phyloP scores from a whole-genome alignment of 305 asterid species.

The Ajuga reptans region DNA sequence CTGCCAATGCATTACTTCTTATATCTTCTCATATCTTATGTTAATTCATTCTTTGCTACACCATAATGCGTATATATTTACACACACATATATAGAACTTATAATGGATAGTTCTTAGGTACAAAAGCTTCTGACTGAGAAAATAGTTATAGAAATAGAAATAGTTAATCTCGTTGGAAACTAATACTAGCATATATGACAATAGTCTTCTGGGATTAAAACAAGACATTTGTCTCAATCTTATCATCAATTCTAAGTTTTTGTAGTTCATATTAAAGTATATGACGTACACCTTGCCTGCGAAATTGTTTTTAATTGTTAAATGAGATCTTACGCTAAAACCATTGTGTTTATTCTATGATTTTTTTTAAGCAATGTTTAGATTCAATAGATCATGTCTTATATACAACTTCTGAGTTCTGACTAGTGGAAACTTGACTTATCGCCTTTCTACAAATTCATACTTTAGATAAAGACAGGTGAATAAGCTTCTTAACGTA shows the following conservation, averaged over 20 bases:
- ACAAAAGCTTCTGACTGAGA: conserved; percentile 44
- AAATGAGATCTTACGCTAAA: background rate
- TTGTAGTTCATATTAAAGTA: background rate
- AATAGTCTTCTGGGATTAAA: no score
- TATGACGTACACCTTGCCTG: background rate
- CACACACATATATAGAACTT: no score
- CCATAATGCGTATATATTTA: no score
- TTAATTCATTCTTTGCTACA: no score
- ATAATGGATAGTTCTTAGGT: conserved; percentile 29
- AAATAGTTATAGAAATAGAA: conserved; percentile 54
- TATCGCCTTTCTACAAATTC: background rate
- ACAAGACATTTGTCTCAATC: background rate
- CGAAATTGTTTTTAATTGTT: conserved; percentile 5
- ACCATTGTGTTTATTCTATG: background rate
- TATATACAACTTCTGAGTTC: background rate
- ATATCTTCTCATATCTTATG: no score
- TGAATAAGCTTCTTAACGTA: no score
- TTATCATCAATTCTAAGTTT: background rate
- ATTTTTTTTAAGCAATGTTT: background rate
- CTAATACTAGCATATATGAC: no score
- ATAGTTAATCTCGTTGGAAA: background rate
- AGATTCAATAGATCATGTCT: background rate
- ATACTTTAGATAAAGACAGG: no score
- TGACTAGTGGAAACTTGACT: conserved; percentile 12
- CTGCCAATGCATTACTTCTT: conserved; percentile 10